Evolutionary conservation across 1,284 basidiomycete species (phyloP).

Genomic region (Heterobasidion occidentale): DNA sequence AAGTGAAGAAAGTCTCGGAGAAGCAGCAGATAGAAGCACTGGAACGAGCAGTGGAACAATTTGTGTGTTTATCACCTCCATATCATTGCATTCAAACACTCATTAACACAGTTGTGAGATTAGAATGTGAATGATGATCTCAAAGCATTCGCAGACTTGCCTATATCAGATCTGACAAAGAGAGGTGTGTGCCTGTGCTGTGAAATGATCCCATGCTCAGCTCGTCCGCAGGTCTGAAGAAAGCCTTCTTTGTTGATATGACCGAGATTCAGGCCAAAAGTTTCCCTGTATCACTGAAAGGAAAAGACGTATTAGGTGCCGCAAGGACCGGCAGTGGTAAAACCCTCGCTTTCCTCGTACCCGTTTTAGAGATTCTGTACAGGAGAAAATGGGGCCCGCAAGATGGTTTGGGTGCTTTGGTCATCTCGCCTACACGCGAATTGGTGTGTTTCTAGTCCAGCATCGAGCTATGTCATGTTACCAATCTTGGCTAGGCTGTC

Average conservation of each 20-base stretch:
- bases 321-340: constrained; percentile 81
- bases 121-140: constrained; percentile 43
- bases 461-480: not conserved
- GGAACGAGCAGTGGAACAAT: constrained; percentile 45
- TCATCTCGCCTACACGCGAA: constrained; percentile 95
- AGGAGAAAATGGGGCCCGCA: constrained; percentile 72
- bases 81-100: constrained; percentile 6
- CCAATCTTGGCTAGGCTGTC: constrained; percentile 56
- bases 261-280: constrained; percentile 75
- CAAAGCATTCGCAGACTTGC: constrained; percentile 56
- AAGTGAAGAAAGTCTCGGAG: constrained; percentile 38
- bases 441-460: constrained; percentile 43
- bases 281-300: constrained; percentile 57
- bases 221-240: constrained; percentile 59
- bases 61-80: constrained; percentile 35
- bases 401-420: constrained; percentile 85
- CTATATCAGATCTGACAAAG: constrained; percentile 63
- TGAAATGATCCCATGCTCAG: not conserved
- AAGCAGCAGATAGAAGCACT: constrained; percentile 47
- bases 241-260: constrained; percentile 79
- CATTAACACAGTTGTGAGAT: constrained; percentile 13
- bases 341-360: constrained; percentile 78
- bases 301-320: constrained; percentile 68
- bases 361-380: constrained; percentile 70
- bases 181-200: constrained; percentile 36